phyloP scores from a whole-genome alignment of 73 alveolate genomes.

The Paraurostyla sp. region DNA sequence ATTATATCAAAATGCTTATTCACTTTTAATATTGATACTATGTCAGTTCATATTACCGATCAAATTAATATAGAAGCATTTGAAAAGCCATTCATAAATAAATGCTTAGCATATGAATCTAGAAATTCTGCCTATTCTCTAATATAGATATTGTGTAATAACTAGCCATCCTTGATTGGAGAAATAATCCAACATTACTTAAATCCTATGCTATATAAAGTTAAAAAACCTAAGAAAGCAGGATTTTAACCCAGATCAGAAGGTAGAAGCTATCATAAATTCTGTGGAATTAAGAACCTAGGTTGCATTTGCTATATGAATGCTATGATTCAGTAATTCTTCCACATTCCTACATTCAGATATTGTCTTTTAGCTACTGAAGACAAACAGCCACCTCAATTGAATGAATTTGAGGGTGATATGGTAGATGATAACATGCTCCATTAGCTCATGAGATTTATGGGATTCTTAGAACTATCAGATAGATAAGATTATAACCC shows the following conservation, averaged over 20 bases:
- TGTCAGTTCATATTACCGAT: not conserved
- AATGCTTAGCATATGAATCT: constrained; percentile 10
- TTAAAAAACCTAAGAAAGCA: constrained; percentile 56
- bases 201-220: constrained; percentile 35
- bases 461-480: constrained; percentile 73
- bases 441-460: constrained; percentile 78
- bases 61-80: not conserved
- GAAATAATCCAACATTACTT: constrained; percentile 14
- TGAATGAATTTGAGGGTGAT: not conserved
- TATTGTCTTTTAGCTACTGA: constrained; percentile 74
- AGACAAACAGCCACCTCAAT: constrained; percentile 65
- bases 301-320: constrained; percentile 89
- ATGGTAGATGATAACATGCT: constrained; percentile 76
- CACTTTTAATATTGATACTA: not conserved
- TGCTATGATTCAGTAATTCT: constrained; percentile 83
- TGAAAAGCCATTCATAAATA: constrained; percentile 36
- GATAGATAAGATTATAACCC: constrained; percentile 73
- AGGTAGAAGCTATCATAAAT: constrained; percentile 71
- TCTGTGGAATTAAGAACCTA: constrained; percentile 78
- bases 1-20: constrained; percentile 25
- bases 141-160: not conserved
- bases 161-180: not conserved
- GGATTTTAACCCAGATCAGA: constrained; percentile 76
- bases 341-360: constrained; percentile 84
- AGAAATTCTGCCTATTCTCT: constrained; percentile 37